Percentiles rank a stretch among this genome's conserved stretches.
Conservation (phyloP, 116 monocot species). For the Papilionanthe hybrid region DNA sequence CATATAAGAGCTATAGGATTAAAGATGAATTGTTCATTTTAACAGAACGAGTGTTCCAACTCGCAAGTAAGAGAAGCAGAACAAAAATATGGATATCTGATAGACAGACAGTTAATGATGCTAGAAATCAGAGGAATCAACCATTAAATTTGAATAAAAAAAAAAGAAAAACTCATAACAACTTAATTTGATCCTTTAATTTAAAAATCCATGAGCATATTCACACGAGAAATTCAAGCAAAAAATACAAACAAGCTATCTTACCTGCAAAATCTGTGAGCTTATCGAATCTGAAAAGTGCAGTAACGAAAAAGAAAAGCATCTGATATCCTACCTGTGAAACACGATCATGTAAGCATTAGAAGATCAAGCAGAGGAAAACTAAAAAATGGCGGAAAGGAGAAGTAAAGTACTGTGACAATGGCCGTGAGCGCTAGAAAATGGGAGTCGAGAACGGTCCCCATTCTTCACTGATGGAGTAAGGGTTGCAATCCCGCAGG, state of each 20-base stretch:
- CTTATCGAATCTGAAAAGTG: conserved; percentile 77
- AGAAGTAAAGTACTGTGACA: conserved; percentile 54
- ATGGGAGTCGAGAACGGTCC: conserved; percentile 66
- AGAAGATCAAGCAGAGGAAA: neutral
- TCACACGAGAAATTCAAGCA: too few species aligned
- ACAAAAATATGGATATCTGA: too few species aligned
- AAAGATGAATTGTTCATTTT: too few species aligned
- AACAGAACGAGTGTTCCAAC: too few species aligned
- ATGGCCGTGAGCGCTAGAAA: conserved; percentile 83
- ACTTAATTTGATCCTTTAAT: too few species aligned
- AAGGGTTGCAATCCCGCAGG: neutral
- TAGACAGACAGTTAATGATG: too few species aligned
- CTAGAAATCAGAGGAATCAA: too few species aligned
- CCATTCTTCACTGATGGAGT: conserved; percentile 30
- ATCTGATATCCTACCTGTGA: conserved; percentile 79
- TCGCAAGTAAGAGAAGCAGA: too few species aligned
- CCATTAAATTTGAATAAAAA: too few species aligned
- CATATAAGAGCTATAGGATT: too few species aligned
- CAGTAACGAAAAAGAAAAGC: conserved; percentile 76
- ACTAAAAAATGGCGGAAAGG: neutral
- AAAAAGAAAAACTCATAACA: too few species aligned
- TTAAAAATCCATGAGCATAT: too few species aligned
- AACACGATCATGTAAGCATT: neutral
- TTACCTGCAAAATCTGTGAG: conserved; percentile 95
- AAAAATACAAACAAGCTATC: neutral